These are phyloP conservation scores for Ustilago curta DNA, from an alignment of 1,284 basidiomycete genomes.

Conservation along the genomic window DNA sequence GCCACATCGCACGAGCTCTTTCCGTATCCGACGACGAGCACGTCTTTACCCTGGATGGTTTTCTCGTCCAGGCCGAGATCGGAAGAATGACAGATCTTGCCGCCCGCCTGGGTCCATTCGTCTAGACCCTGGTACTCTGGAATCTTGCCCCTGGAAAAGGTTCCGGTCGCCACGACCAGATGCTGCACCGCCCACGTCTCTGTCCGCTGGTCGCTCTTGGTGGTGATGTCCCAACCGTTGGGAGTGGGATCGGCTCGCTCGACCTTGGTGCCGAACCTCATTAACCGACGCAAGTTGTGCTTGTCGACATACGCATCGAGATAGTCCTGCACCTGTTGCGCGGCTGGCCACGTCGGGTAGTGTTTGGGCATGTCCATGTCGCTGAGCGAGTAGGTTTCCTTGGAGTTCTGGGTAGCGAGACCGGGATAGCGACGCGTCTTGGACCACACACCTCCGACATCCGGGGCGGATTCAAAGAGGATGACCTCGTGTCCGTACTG, in stretches of 20 bases:
- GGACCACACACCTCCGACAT: constrained; percentile 55
- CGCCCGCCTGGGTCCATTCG: constrained; percentile 47
- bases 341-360: constrained; percentile 58
- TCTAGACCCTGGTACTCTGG: constrained; percentile 50
- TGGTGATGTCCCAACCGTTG: constrained; percentile 32
- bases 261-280: constrained; percentile 47
- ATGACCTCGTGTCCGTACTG: constrained; percentile 52
- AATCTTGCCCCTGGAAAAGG: constrained; percentile 52
- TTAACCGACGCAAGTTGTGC: constrained; percentile 39
- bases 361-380: constrained; percentile 60
- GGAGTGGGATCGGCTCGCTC: constrained; percentile 20
- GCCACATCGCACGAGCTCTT: constrained; percentile 61
- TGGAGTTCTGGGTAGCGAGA: constrained; percentile 59
- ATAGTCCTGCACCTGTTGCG: constrained; percentile 60
- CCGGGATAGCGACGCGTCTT: constrained; percentile 55
- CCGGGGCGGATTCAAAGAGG: constrained; percentile 42
- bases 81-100: constrained; percentile 52
- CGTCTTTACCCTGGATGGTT: constrained; percentile 44
- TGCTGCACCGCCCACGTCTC: constrained; percentile 29
- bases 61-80: constrained; percentile 31
- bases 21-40: constrained; percentile 60
- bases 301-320: constrained; percentile 50
- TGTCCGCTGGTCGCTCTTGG: constrained; percentile 5
- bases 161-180: constrained; percentile 56
- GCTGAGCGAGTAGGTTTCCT: constrained; percentile 58